Base-by-base conservation (phyloP, 257 asterid species). In the Forsythia viridissima region DNA sequence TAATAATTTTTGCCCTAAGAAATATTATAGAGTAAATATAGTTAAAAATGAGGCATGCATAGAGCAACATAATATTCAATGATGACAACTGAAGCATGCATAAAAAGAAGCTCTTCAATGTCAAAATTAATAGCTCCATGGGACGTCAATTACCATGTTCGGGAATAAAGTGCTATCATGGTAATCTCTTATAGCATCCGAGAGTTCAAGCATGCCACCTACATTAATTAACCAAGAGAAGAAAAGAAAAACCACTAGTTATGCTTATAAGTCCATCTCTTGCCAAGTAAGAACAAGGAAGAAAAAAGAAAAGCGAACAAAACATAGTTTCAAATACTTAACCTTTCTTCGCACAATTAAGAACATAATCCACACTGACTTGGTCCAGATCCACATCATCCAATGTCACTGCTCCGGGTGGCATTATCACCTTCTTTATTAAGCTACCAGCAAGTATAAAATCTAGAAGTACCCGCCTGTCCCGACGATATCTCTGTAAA, bases 361-460 rank as follows among this genome's bases (percentile, higher is more conserved):
- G 92, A 76, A 95, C 94, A 87, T 86, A 82, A 84, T 93, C 98
- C 34, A 90, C 97, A 79, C 99, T 93, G 78, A 95, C 97, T 90
- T 93, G 99, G 88, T 95, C 98, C 80, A 95, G 96, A 86, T 95
- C 97, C 85, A 95, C 98, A 81, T 95, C 99, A 80, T 95, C 97
- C 85, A 95, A 88, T 9, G 99, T 87, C 83, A 93, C 96, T 3
- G 98, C 99, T 48, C 99, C 99, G 0, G 99, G 98, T 70, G 99
- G 99, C 99, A 95, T 88, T 75, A 91, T 91, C 76, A 95, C 99
- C 87, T 89, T 95, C 91, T 94, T 92, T 80, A 95, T 84, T 81
- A 92, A 85, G 88, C 93, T 93, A 77, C 99, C 97, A 48, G 98
- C 88, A 52, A 95, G 90, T 73, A 95, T 83, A 85, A 93, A 95